Evolutionary conservation across 208 protist genomes (phyloP), one percentile per base, ranked within the genome.

Genomic region (Acanthamoeba lenticulata): DNA sequence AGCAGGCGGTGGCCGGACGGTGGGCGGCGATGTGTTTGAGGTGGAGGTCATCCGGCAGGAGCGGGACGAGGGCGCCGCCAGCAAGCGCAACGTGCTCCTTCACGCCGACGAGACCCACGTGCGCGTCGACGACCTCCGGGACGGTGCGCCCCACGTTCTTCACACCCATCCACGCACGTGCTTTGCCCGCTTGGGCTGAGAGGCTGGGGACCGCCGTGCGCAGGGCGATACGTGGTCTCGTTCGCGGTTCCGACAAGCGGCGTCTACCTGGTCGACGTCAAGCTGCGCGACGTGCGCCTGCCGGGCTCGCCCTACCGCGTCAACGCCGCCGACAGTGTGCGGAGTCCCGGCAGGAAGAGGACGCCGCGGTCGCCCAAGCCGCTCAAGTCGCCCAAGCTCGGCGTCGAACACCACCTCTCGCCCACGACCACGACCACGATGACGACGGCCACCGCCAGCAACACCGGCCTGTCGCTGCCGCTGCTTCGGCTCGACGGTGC

Each of bases 31-130:
- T 19, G 69, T 79, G 69, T 79, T 79, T 32, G 69, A 79, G n/a
- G 69, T 79, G 36, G 69, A 79, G 69, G 5, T 79, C 11, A 79
- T 79, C 38, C 40, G 69, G 38, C 69, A 79, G 69, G 69, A 79
- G 38, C 69, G 69, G 36, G 69, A 79, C 38, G 69, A 79, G 38
- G 69, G 69, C 32, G n/a, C 49, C 13, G 49, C 38, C n/a, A 45
- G 36, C 69, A 79, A 79, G 24, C 69, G 69, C 1, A 79, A 79
- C 38, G 34, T 79, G 9, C 69, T 79, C 24, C 69, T 79, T 19
- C 36, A 29, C 1, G 32, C 69, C 32, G 69, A 79, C 24, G 69
- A 79, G 15, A 45, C 69, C 2, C 69, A 45, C 15, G 69, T 21
- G 19, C 69, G 69, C 69, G 24, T 79, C 69, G 69, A 79, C 40